These are phyloP conservation scores for Acmispon strigosus DNA, from an alignment of 306 rosid genomes.

Conservation along the genomic window DNA sequence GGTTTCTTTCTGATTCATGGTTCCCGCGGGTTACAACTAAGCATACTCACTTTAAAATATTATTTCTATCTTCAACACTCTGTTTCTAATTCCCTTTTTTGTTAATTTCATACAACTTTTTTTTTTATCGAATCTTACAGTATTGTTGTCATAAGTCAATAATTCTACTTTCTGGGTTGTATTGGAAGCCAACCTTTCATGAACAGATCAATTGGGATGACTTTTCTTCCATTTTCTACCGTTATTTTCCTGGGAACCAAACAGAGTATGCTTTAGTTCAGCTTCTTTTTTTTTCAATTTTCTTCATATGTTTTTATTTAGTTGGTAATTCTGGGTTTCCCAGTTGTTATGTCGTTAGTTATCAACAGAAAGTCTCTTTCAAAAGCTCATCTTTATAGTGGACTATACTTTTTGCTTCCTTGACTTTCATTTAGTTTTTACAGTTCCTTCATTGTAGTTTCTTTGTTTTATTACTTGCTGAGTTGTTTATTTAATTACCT, in stretches of 20 bases:
- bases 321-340: not conserved
- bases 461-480: not conserved
- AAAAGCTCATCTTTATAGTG: not conserved
- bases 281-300: not conserved
- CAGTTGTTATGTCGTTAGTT: not conserved
- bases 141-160: not conserved
- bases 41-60: not conserved
- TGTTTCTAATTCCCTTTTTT: not conserved
- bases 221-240: not conserved
- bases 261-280: not conserved
- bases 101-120: not conserved
- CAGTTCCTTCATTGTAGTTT: not conserved
- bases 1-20: not conserved
- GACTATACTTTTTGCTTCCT: constrained; percentile 9
- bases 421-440: too few species aligned
- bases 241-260: not conserved
- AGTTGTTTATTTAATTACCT: not conserved
- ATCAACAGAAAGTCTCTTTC: not conserved
- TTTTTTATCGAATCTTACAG: not conserved
- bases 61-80: too few species aligned
- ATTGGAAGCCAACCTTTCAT: not conserved
- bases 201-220: not conserved
- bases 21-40: not conserved
- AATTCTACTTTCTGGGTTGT: not conserved
- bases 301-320: not conserved